phyloP scores from a whole-genome alignment of 208 protist species.

The Trypanosoma avium region DNA sequence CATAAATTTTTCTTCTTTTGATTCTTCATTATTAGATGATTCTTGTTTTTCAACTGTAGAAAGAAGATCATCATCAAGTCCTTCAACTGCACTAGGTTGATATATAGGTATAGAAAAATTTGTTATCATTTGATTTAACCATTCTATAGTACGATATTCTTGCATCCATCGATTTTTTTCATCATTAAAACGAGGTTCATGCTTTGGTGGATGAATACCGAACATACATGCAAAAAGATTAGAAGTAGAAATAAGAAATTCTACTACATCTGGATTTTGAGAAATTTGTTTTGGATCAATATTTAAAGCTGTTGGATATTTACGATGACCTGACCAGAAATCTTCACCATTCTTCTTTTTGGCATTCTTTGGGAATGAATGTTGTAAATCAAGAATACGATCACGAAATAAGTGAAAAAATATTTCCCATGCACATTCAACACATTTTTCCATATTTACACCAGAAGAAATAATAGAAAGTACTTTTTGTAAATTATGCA shows the following conservation, averaged over 20 bases:
- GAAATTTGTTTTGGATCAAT: slow-evolving; percentile 27
- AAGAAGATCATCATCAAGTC: slow-evolving; percentile 79
- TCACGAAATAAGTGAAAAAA: slow-evolving; percentile 97
- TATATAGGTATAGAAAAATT: slow-evolving; percentile 41
- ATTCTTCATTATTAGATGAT: slow-evolving; percentile 24
- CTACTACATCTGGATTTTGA: slow-evolving; percentile 41
- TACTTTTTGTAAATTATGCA: slow-evolving; percentile 53
- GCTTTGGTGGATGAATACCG: slow-evolving; percentile 81
- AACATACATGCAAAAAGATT: slow-evolving; percentile 89
- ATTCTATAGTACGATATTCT: slow-evolving; percentile 67
- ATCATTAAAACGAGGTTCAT: slow-evolving; percentile 82
- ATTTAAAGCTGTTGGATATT: slow-evolving; percentile 73
- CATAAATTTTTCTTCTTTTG: slow-evolving; percentile 50
- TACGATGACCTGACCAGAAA: slow-evolving; percentile 93
- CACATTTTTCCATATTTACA: slow-evolving; percentile 92
- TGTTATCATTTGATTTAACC: slow-evolving; percentile 43
- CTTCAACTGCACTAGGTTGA: slow-evolving; percentile 51
- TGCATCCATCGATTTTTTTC: slow-evolving; percentile 82
- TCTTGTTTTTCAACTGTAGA: slow-evolving; percentile 29
- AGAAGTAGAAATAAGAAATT: slow-evolving; percentile 71
- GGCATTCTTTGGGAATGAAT: slow-evolving; percentile 96
- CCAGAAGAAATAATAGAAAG: slow-evolving; percentile 51
- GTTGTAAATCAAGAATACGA: slow-evolving; percentile 97
- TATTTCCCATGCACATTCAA: slow-evolving; percentile 91
- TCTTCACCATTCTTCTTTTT: slow-evolving; percentile 91